phyloP scores from a whole-genome alignment of 257 asterid species.

The Jaltomata sinuosa region DNA sequence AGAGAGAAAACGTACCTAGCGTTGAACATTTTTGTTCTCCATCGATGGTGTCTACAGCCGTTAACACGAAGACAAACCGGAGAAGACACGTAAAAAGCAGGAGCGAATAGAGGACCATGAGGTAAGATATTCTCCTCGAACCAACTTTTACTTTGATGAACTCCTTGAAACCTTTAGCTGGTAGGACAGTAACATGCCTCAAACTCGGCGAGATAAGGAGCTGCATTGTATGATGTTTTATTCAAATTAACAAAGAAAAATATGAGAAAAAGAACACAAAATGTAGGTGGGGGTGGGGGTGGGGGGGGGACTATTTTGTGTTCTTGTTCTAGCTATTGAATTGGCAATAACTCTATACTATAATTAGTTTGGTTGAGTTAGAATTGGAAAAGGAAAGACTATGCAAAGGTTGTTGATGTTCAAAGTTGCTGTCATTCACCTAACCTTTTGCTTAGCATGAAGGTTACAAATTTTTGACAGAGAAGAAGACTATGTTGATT shows the following conservation, averaged over 20 bases:
- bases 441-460: constrained; percentile 69
- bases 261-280: neutral
- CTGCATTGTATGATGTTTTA: constrained; percentile 34
- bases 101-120: constrained; percentile 59
- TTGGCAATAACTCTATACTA: constrained; percentile 1
- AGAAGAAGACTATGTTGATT: neutral
- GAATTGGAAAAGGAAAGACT: constrained; percentile 11
- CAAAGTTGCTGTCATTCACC: constrained; percentile 65
- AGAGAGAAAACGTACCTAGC: constrained; percentile 29
- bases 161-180: constrained; percentile 61
- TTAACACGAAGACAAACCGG: constrained; percentile 60
- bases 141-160: constrained; percentile 61
- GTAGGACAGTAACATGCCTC: constrained; percentile 63
- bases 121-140: constrained; percentile 53
- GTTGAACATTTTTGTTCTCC: constrained; percentile 51
- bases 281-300: too few relatives aligned
- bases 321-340: neutral
- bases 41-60: constrained; percentile 60
- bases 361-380: neutral
- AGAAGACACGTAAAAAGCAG: constrained; percentile 61
- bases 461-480: constrained; percentile 13
- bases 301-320: neutral
- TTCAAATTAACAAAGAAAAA: neutral
- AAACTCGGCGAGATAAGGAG: constrained; percentile 76
- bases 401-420: constrained; percentile 10